Percentiles rank a stretch among this genome's conserved stretches.
Evolutionary conservation across 352 stramenopile genomes (phyloP).

Genomic region (Lagenidium giganteum): DNA sequence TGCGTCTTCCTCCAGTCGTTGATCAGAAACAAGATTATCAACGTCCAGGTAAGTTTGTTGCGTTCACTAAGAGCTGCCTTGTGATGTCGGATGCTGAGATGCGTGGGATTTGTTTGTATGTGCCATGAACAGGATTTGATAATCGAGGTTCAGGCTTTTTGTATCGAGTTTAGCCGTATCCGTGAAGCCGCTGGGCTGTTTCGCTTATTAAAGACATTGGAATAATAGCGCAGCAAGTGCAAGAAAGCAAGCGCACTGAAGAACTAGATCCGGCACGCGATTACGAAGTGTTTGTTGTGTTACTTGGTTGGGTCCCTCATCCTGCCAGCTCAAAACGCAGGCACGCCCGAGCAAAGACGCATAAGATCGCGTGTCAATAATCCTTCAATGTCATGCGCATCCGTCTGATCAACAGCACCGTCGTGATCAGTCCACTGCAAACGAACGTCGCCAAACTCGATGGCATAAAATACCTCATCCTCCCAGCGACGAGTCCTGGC

Average conservation of each 20-base stretch:
- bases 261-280: constrained; percentile 3
- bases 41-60: constrained; percentile 86
- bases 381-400: constrained; percentile 77
- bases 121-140: constrained; percentile 90
- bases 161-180: constrained; percentile 98
- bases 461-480: constrained; percentile 39
- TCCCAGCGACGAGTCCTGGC: constrained; percentile 62
- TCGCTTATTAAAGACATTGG: constrained; percentile 94
- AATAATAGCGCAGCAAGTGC: constrained; percentile 59
- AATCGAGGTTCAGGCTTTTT: constrained; percentile 99
- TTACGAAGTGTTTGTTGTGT: constrained; percentile 8
- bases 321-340: constrained; percentile 42
- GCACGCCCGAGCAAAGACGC: constrained; percentile 64
- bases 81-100: constrained; percentile 18
- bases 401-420: constrained; percentile 22
- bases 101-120: constrained; percentile 8
- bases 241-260: constrained; percentile 10
- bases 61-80: background rate
- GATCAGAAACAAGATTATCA: constrained; percentile 98
- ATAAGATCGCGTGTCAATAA: constrained; percentile 79
- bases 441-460: background rate
- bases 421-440: too few species aligned
- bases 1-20: constrained; percentile 98
- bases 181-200: constrained; percentile 96
- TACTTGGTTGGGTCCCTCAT: constrained; percentile 7